Conservation (phyloP, 192 early-diverging fungal genomes). For the Mortierella alpina region DNA sequence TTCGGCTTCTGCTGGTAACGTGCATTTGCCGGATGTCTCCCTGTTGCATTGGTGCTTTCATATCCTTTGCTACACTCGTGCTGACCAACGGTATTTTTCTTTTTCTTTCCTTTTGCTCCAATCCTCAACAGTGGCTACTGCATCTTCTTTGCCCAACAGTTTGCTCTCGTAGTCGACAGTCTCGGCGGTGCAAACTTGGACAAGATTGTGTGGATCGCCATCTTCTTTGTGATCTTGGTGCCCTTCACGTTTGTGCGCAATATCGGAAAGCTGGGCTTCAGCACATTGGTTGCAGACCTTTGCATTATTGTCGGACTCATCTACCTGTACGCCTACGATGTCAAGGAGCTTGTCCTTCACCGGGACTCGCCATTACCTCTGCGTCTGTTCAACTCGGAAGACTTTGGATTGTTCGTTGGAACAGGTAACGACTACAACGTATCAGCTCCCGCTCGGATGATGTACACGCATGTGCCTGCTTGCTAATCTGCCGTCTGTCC, state of each 20-base stretch:
- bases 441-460: no score
- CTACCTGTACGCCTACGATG: conserved; percentile 81
- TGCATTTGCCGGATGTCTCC: background rate
- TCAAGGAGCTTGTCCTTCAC: conserved; percentile 69
- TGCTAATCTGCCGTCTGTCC: background rate
- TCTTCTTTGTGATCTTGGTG: conserved; percentile 76
- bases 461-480: no score
- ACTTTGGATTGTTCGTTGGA: conserved; percentile 53
- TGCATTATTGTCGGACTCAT: conserved; percentile 87
- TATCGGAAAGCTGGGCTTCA: conserved; percentile 85
- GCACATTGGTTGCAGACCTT: conserved; percentile 85
- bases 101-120: background rate
- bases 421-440: conserved; percentile 39
- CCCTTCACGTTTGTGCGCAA: conserved; percentile 88
- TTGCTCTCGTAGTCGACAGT: conserved; percentile 77
- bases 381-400: conserved; percentile 59
- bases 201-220: conserved; percentile 75
- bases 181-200: conserved; percentile 72
- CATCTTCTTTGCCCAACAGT: conserved; percentile 91
- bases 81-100: background rate
- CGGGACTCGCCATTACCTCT: conserved; percentile 63
- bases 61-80: background rate
- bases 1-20: conserved; percentile 85
- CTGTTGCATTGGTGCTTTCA: no score
- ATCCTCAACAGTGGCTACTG: conserved; percentile 62